phyloP scores from a whole-genome alignment of 352 stramenopile species.

The Phytophthora rubi region DNA sequence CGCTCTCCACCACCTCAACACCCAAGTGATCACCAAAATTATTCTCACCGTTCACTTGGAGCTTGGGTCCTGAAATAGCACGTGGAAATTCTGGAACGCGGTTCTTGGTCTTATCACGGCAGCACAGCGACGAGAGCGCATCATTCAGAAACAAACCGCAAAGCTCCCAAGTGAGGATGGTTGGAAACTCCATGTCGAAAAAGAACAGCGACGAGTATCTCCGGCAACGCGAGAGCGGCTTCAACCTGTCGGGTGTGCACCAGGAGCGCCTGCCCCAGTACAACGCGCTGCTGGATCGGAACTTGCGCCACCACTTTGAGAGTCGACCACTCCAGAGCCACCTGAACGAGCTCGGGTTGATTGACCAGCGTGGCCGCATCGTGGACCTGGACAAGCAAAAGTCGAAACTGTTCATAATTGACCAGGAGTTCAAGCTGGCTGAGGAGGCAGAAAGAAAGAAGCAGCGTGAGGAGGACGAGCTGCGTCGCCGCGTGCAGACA shows the following conservation, averaged over 20 bases:
- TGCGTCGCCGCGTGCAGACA: conserved; percentile 87
- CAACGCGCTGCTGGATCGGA: conserved; percentile 90
- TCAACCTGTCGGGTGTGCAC: conserved; percentile 64
- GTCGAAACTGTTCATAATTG: conserved; percentile 91
- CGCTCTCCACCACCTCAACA: conserved; percentile 1
- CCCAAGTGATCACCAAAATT: conserved; percentile 19
- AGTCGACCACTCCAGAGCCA: conserved; percentile 78
- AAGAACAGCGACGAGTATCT: conserved; percentile 57
- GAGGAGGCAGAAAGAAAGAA: conserved; percentile 79
- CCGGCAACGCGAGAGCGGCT: conserved; percentile 61
- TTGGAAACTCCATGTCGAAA: conserved; percentile 24
- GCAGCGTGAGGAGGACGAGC: conserved; percentile 86
- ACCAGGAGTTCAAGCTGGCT: conserved; percentile 91
- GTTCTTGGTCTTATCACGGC: conserved; percentile 22
- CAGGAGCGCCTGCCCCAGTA: conserved; percentile 81
- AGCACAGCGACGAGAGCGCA: not conserved
- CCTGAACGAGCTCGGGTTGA: conserved; percentile 78
- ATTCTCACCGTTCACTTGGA: conserved; percentile 7
- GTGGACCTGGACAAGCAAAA: conserved; percentile 91
- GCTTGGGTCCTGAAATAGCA: conserved; percentile 31
- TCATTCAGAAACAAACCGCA: conserved; percentile 18
- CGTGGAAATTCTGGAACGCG: conserved; percentile 16
- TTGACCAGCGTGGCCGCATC: conserved; percentile 89
- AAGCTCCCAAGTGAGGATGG: conserved; percentile 22
- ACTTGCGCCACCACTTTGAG: conserved; percentile 92